A percentile compares a stretch with the other conserved stretches of the same genome.
Conservation (phyloP, 1,139 yeast genomes). For the Zygosaccharomyces pseudobailii region DNA sequence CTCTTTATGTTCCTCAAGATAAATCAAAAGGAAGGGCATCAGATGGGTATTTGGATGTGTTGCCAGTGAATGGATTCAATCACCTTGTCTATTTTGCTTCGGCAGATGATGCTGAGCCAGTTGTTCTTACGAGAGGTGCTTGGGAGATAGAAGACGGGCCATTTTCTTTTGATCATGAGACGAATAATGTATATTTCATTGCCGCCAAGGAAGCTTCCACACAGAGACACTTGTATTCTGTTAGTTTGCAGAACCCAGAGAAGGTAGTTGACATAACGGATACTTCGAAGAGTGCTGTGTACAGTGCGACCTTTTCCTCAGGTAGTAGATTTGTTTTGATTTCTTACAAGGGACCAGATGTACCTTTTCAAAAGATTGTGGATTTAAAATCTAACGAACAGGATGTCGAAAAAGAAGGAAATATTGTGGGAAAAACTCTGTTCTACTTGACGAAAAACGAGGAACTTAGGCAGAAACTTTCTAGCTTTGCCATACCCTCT, state of each 20-base stretch:
- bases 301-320: slow-evolving; percentile 59
- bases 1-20: slow-evolving; percentile 65
- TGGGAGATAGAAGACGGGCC: slow-evolving; percentile 73
- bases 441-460: slow-evolving; percentile 47
- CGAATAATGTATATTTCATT: slow-evolving; percentile 59
- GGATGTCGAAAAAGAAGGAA: slow-evolving; percentile 20
- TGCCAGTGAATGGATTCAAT: slow-evolving; percentile 58
- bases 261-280: slow-evolving; percentile 50
- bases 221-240: slow-evolving; percentile 59
- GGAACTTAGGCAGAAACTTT: slow-evolving; percentile 38
- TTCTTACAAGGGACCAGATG: slow-evolving; percentile 58
- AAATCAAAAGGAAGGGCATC: slow-evolving; percentile 35
- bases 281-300: slow-evolving; percentile 58
- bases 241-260: slow-evolving; percentile 40
- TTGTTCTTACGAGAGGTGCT: slow-evolving; percentile 51
- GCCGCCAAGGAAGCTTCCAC: slow-evolving; percentile 58
- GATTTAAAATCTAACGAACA: slow-evolving; percentile 40
- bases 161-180: slow-evolving; percentile 51
- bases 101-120: slow-evolving; percentile 46
- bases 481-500: slow-evolving; percentile 46
- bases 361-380: slow-evolving; percentile 61
- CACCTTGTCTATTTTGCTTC: slow-evolving; percentile 71
- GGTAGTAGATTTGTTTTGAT: slow-evolving; percentile 61
- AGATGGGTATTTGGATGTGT: slow-evolving; percentile 71
- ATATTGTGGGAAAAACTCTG: slow-evolving; percentile 29